Evolutionary conservation across 345 rosid species (phyloP), one percentile per base, ranked within the genome.

Genomic region (Populus pruinosa): DNA sequence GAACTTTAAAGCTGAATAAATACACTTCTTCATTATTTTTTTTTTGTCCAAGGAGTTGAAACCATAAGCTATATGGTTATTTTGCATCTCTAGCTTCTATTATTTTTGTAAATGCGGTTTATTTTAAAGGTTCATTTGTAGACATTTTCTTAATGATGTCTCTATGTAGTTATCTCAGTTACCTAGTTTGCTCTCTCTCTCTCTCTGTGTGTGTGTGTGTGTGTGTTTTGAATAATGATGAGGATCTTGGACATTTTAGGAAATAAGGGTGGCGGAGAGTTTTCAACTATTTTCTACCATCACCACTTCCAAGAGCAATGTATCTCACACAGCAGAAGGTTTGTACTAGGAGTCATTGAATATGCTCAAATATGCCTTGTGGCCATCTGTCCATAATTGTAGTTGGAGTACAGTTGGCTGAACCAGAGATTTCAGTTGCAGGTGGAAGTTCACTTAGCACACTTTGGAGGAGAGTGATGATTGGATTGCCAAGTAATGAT

Each of bases 391-490:
- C 29, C 29, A 31, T 53, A 20, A 53, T 62, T 59, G 18, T 67
- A 5, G 47, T 47, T 47, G 50, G 50, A 47, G 50, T 47, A 14
- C 1, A 47, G 18, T 12, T 47, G 18, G 18, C 53, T 47, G 53
- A 47, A 47, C 53, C 53, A 47, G 16, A 47, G 16, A 47, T 69
- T 11, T 64, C 41, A 79, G 59, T 80, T 73, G 80, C 75, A 93
- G 98, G 92, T 83, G 91, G 91, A 82, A 89, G 74, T 84, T 77
- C 84, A 68, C 83, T 91, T 73, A 91, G 94, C 75, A 86, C 62
- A 29, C 88, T 87, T 39, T 95, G 99, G 99, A 88, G 98, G 85
- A 95, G 86, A 82, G 92, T 93, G 79, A 86, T 91, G 92, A 87
- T 95, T 76, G 83, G 84, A 80, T 89, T 85, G 36, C 92, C 97